Conservation (phyloP, 768 basidiomycete genomes). For the Pleurotus ostreatus region DNA sequence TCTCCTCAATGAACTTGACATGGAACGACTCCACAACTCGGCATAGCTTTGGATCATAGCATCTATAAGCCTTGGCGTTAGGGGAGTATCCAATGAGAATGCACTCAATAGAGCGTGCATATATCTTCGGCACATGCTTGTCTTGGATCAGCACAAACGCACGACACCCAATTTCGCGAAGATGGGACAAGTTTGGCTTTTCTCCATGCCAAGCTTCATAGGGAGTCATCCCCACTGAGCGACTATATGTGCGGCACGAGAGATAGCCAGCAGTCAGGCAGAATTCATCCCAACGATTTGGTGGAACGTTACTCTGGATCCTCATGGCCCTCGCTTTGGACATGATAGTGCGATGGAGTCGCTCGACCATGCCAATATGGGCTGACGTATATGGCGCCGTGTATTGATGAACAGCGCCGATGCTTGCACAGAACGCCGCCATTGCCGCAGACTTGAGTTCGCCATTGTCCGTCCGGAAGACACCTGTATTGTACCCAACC, state of each 20-base stretch:
- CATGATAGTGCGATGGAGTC: constrained; percentile 29
- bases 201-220: constrained; percentile 17
- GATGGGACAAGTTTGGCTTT: constrained; percentile 23
- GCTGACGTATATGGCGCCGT: constrained; percentile 32
- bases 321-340: constrained; percentile 25
- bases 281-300: constrained; percentile 29
- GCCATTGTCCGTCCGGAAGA: constrained; percentile 16
- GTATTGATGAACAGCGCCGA: constrained; percentile 14
- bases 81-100: constrained; percentile 32
- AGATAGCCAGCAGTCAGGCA: constrained; percentile 21
- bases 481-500: constrained; percentile 14
- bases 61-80: constrained; percentile 28
- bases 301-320: constrained; percentile 18
- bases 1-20: constrained; percentile 21
- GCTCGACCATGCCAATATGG: constrained; percentile 32
- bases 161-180: constrained; percentile 28
- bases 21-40: constrained; percentile 19
- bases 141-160: constrained; percentile 31
- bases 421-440: constrained; percentile 5
- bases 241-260: constrained; percentile 7
- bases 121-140: constrained; percentile 23
- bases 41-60: constrained; percentile 19
- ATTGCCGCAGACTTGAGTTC: constrained; percentile 19
- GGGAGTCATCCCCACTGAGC: constrained; percentile 13
- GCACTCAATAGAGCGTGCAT: constrained; percentile 23